Evolutionary conservation across 2,329 filamentous ascomycete genomes (phyloP).

Genomic region (Teratosphaeria zuluensis): DNA sequence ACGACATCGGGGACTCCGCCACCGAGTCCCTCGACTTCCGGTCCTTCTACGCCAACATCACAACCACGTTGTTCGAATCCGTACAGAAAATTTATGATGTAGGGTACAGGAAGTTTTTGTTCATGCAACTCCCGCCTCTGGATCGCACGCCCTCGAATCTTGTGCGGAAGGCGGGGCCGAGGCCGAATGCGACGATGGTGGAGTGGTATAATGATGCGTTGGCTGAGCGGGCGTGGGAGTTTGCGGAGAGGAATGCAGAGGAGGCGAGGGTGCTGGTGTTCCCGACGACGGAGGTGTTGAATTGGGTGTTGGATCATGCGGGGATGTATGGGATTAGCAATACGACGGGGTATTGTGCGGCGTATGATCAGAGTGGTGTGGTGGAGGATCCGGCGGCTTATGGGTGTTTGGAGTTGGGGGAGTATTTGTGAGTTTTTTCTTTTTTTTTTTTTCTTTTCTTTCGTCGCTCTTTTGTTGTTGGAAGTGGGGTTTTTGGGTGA

Average conservation of each 20-base stretch:
- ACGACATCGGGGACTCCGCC: constrained; percentile 45
- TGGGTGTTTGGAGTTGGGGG: constrained; percentile 31
- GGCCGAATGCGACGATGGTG: constrained; percentile 40
- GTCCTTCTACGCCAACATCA: constrained; percentile 37
- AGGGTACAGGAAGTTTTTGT: constrained; percentile 1
- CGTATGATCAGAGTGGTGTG: constrained; percentile 39
- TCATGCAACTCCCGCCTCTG: constrained; percentile 4
- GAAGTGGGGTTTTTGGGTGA: background rate
- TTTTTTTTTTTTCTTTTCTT: background rate
- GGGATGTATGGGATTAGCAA: constrained; percentile 36
- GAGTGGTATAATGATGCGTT: constrained; percentile 36
- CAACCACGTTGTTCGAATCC: constrained; percentile 18
- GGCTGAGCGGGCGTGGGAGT: constrained; percentile 22
- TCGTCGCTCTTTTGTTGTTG: no score
- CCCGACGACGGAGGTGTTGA: constrained; percentile 35
- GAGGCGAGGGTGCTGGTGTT: constrained; percentile 34
- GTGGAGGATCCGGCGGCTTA: constrained; percentile 33
- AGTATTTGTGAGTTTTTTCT: constrained; percentile 4
- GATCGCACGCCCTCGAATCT: constrained; percentile 5
- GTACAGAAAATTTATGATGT: background rate
- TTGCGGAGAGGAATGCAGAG: constrained; percentile 20
- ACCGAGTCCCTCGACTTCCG: constrained; percentile 37
- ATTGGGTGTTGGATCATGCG: constrained; percentile 34
- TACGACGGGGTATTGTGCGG: constrained; percentile 36
- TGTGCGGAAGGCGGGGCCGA: constrained; percentile 16